Percentiles rank a stretch among this genome's conserved stretches.
Conservation (phyloP, 1,284 basidiomycete genomes). For the Fomitopsis schrenkii region DNA sequence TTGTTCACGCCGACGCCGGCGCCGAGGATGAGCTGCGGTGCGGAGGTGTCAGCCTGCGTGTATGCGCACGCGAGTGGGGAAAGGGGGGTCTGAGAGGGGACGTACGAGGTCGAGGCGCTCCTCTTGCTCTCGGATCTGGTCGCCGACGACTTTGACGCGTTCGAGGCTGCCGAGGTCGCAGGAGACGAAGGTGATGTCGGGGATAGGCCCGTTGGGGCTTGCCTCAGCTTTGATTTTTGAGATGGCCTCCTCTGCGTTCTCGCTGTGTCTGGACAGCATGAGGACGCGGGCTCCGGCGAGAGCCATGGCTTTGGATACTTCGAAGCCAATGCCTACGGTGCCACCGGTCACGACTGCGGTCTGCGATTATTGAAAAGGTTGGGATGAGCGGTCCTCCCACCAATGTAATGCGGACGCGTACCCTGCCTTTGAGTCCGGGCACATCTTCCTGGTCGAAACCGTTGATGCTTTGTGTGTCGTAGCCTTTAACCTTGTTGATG, state of each 20-base stretch:
- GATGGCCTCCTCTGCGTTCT: conserved; percentile 37
- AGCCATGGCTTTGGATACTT: conserved; percentile 36
- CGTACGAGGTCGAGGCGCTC: conserved; percentile 37
- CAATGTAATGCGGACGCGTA: background rate
- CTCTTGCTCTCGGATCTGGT: conserved; percentile 30
- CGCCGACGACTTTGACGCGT: conserved; percentile 35
- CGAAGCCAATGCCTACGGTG: conserved; percentile 37
- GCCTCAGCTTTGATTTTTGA: conserved; percentile 29
- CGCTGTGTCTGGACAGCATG: conserved; percentile 35
- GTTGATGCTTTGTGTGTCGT: conserved; percentile 1
- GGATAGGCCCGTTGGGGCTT: conserved; percentile 14
- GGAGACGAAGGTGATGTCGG: conserved; percentile 34
- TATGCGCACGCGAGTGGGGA: background rate
- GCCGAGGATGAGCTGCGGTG: conserved; percentile 31
- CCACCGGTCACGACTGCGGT: conserved; percentile 42
- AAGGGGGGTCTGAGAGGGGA: too few relatives aligned
- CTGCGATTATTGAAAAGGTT: conserved; percentile 7
- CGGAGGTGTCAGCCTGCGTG: background rate
- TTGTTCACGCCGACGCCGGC: conserved; percentile 39
- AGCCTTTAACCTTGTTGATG: conserved; percentile 10
- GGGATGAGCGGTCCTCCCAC: background rate
- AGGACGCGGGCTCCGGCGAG: conserved; percentile 36
- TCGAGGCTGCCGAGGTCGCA: conserved; percentile 38
- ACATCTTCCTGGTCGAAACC: conserved; percentile 8
- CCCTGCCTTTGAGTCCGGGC: conserved; percentile 12